Base-by-base conservation (phyloP, 2,329 filamentous ascomycete species). In the Coniochaeta sp. region DNA sequence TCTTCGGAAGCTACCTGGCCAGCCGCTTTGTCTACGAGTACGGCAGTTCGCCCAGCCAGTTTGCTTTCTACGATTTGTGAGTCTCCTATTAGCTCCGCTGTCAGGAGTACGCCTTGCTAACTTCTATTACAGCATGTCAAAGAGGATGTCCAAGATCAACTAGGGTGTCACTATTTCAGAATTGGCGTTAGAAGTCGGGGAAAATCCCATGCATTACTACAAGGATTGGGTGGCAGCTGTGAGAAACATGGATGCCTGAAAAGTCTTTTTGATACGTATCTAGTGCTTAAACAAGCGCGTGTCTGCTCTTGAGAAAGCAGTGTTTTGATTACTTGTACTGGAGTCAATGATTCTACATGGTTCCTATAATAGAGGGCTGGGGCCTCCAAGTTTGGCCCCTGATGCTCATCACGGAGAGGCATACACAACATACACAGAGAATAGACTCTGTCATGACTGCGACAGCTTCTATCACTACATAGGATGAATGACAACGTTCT, bases 31-130 rank as follows among this genome's bases (percentile, higher is more conserved):
- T 99, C 44, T 99, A 99, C 75, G 87, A 96, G 73, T 95, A 93
- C 73, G 95, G 95, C 69, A 93, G 92, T 72, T 88, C 85, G 66
- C 93, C 95, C 6, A 95, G 89, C 79, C 93, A 97, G 70, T 98
- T 99, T 79, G 92, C 93, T 43, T 99, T 99, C 82, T 99, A 96
- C 76, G 91, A 96, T 73, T 99, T 98, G 90, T 93, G 79, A 86
- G 89, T 89, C 62, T 55, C 28, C 36, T 57, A n/a, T 58, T 16
- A 9, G 11, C 36, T 24, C 4, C 14, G n/a, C 2, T 19, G 14
- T 36, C 11, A 12, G 60, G 4, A 12, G 17, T 4, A 57, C 16
- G n/a, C 12, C n/a, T 36, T 59, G 58, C 73, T 79, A 73, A 78
- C 67, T 59, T 33, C 52, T 54, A 55, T 50, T 11, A 66, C 64